phyloP scores from a whole-genome alignment of 208 protist species.

The Trypanosoma avium region DNA sequence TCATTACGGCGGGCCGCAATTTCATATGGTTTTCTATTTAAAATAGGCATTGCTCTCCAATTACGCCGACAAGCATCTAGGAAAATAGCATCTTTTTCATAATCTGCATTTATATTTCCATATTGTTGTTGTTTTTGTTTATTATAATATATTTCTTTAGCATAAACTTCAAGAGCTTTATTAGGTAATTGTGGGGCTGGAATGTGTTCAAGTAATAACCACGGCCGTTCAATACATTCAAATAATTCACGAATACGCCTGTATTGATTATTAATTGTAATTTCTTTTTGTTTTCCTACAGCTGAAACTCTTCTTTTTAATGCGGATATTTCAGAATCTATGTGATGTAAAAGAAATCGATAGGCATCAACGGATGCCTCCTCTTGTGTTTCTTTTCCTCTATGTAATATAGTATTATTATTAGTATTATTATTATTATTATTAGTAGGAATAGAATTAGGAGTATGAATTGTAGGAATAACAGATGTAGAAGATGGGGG shows the following conservation, averaged over 20 bases:
- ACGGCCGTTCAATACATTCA: slow-evolving; percentile 68
- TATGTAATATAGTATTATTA: too few relatives aligned
- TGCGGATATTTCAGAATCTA: slow-evolving; percentile 74
- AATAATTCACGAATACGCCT: slow-evolving; percentile 62
- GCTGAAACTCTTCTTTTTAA: slow-evolving; percentile 55
- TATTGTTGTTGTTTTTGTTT: too few relatives aligned
- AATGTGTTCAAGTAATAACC: slow-evolving; percentile 55
- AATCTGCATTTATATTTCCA: too few relatives aligned
- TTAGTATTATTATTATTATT: too few relatives aligned
- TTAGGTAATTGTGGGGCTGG: slow-evolving; percentile 56
- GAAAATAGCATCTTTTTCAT: slow-evolving; percentile 57
- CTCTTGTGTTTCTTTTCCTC: slow-evolving; percentile 7
- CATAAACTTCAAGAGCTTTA: slow-evolving; percentile 69
- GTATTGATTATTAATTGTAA: slow-evolving; percentile 40
- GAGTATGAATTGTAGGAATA: too few relatives aligned
- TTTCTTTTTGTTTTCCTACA: slow-evolving; percentile 43
- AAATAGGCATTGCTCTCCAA: slow-evolving; percentile 43
- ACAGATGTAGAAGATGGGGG: too few relatives aligned
- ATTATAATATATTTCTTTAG: slow-evolving; percentile 60
- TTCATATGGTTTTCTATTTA: slow-evolving; percentile 61
- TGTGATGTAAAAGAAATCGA: slow-evolving; percentile 74
- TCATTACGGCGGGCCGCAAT: slow-evolving; percentile 63
- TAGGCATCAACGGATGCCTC: slow-evolving; percentile 58
- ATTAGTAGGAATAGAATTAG: too few relatives aligned
- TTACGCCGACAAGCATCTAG: slow-evolving; percentile 62